Evolutionary conservation across 2,329 filamentous ascomycete genomes (phyloP), one percentile per base, ranked within the genome.

Genomic region (Colletotrichum sp.): DNA sequence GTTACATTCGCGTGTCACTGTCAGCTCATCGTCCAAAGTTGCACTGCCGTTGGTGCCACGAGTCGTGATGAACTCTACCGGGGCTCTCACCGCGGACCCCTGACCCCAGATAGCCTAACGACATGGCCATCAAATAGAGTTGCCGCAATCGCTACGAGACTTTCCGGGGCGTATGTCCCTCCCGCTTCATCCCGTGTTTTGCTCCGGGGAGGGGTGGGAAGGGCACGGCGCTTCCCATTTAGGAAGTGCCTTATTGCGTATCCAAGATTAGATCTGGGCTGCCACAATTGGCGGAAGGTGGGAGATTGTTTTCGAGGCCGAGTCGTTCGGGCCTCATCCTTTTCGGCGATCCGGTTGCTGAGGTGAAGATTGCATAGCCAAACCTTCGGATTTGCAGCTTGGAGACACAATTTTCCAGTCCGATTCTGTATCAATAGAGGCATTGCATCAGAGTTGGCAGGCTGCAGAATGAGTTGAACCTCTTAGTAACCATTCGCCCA

Each of bases 1-100:
- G 68, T 71, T 71, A 43, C 60, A 71, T 22, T 34, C 18, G 60
- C 16, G 69, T 71, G 60, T 71, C 69, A 71, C 60, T 60, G n/a
- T 28, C 27, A 71, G 32, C 61, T 22, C 60, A 56, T 39, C 5
- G 6, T 58, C 32, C 28, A 64, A 70, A 48, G 28, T 58, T 25
- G 56, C 27, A 10, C 43, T 25, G 13, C 30, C 30, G 12, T 55
- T 30, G 25, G n/a, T n/a, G n/a, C 28, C 43, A 28, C 34, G 60
- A 71, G 43, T 71, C 68, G 60, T 30, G 58, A 32, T 27, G 39
- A 28, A 27, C 39, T 7, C 16, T 55, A 30, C 43, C n/a, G 8
- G n/a, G 18, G 22, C 4, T n/a, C 5, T 22, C 32, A 9, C n/a
- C 12, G n/a, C 4, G 5, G 5, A n/a, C n/a, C 58, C 28, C n/a